Evolutionary conservation across 345 rosid genomes (phyloP).

Genomic region (Sonneratia alba): DNA sequence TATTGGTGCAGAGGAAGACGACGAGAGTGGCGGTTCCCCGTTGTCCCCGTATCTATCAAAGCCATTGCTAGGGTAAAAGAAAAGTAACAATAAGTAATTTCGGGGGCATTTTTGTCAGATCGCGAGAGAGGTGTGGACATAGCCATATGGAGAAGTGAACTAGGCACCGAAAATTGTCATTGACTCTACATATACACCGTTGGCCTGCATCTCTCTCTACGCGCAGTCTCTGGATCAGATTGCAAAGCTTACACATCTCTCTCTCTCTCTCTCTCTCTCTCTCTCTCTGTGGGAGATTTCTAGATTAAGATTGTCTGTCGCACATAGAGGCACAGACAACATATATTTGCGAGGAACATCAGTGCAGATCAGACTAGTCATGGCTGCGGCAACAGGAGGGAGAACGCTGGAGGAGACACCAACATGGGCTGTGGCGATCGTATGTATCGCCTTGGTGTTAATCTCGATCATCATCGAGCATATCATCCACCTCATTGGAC

Average conservation of each 20-base stretch:
- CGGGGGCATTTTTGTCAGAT: background rate
- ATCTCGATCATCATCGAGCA: conserved; percentile 31
- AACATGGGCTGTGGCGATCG: conserved; percentile 44
- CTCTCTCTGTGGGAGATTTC: background rate
- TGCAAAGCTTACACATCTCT: background rate
- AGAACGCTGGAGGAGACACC: conserved; percentile 27
- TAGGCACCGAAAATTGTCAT: background rate
- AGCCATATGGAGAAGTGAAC: background rate
- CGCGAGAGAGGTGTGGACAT: background rate
- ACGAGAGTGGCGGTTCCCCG: no score
- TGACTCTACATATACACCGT: background rate
- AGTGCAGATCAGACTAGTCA: background rate
- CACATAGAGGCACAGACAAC: background rate
- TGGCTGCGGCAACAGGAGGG: conserved; percentile 7
- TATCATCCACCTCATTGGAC: conserved; percentile 20
- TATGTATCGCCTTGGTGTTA: conserved; percentile 25
- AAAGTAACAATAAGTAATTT: no score
- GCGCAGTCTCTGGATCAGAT: background rate
- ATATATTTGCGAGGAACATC: background rate
- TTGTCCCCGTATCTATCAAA: no score
- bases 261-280: background rate
- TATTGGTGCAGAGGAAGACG: no score
- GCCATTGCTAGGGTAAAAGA: no score
- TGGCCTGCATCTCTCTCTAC: background rate
- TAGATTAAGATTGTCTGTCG: background rate